These are phyloP conservation scores for Microdochium nivale DNA, from an alignment of 2,329 filamentous ascomycete genomes.

Conservation along the genomic window DNA sequence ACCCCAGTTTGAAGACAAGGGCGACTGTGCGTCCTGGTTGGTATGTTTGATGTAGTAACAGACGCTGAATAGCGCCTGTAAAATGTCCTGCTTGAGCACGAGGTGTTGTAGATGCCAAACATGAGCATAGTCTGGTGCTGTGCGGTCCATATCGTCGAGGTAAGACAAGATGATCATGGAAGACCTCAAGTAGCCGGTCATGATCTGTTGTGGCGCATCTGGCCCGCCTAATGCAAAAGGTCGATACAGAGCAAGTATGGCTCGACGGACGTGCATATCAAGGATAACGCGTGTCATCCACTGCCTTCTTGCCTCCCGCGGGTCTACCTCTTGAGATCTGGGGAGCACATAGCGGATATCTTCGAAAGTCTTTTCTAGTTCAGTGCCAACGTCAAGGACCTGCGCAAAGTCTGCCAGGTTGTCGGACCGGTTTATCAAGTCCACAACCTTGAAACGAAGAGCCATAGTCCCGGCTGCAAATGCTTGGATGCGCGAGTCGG, in stretches of 20 bases:
- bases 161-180: slow-evolving; percentile 48
- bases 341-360: slow-evolving; percentile 46
- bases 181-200: slow-evolving; percentile 42
- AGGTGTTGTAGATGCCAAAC: slow-evolving; percentile 44
- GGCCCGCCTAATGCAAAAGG: slow-evolving; percentile 44
- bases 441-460: slow-evolving; percentile 38
- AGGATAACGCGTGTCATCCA: slow-evolving; percentile 43
- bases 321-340: slow-evolving; percentile 30
- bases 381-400: slow-evolving; percentile 42
- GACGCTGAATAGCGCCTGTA: slow-evolving; percentile 45
- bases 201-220: slow-evolving; percentile 41
- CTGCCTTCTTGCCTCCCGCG: slow-evolving; percentile 36
- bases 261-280: slow-evolving; percentile 45
- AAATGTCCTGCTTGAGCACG: slow-evolving; percentile 42
- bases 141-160: slow-evolving; percentile 43
- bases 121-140: slow-evolving; percentile 34
- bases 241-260: slow-evolving; percentile 43
- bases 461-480: slow-evolving; percentile 43
- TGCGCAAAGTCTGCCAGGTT: slow-evolving; percentile 42
- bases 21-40: slow-evolving; percentile 4
- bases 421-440: slow-evolving; percentile 42
- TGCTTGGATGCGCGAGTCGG: slow-evolving; percentile 44
- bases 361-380: slow-evolving; percentile 43
- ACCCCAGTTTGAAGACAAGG: slow-evolving; percentile 7
- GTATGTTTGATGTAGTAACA: slow-evolving; percentile 43